Conservation (phyloP, 495 filamentous ascomycete genomes). For the Lepraria neglecta region DNA sequence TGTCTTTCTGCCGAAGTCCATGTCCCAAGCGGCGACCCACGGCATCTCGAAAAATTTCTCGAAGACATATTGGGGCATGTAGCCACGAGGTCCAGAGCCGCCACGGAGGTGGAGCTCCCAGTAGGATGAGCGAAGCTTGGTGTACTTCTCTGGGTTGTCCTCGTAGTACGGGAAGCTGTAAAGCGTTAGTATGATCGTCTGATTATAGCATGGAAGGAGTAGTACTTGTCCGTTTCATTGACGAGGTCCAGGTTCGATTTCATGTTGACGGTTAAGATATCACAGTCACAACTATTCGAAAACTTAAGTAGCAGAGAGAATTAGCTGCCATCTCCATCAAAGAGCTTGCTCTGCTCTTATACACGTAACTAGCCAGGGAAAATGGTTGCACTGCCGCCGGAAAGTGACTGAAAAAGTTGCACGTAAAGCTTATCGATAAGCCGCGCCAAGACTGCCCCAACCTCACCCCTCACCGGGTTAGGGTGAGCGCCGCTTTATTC, state of each 20-base stretch:
- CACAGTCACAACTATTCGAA: not conserved
- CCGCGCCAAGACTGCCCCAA: not conserved
- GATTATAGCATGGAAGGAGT: constrained; percentile 15
- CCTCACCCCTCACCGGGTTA: too few species aligned
- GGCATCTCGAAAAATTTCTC: constrained; percentile 39
- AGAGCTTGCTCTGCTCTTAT: not conserved
- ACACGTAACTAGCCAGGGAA: not conserved
- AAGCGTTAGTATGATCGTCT: constrained; percentile 9
- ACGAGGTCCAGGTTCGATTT: constrained; percentile 52
- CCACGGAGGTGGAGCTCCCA: constrained; percentile 51
- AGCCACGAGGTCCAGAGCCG: constrained; percentile 52
- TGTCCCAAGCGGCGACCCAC: constrained; percentile 47
- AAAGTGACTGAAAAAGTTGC: too few species aligned
- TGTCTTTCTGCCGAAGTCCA: constrained; percentile 37
- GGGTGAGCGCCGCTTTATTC: not conserved
- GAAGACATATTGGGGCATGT: constrained; percentile 52
- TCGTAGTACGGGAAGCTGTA: constrained; percentile 64
- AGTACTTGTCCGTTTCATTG: constrained; percentile 57
- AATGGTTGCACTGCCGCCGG: not conserved
- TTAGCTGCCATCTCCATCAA: not conserved
- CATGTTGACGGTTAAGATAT: constrained; percentile 29
- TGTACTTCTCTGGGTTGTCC: constrained; percentile 46
- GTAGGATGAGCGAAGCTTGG: constrained; percentile 42
- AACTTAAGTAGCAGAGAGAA: not conserved
- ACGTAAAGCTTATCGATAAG: constrained; percentile 14